Evolutionary conservation across 2,329 filamentous ascomycete species (phyloP), one percentile per base, ranked within the genome.

Genomic region (Trichophyton schoenleinii): DNA sequence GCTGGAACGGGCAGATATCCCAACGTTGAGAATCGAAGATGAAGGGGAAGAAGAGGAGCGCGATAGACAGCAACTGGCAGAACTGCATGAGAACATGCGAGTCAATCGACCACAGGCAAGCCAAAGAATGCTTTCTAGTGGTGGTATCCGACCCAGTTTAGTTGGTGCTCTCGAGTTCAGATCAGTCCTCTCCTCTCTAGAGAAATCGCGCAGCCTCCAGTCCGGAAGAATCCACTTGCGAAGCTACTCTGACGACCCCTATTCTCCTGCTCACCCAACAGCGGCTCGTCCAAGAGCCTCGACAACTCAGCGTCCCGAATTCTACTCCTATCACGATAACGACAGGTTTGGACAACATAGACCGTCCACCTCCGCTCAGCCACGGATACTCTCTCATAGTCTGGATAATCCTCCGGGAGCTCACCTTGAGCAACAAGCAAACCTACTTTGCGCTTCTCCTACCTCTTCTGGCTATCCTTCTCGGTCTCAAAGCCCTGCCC

Each of bases 131-230:
- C 90, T 81, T 55, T 84, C 89, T 1, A 82, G 91, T 63, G 92
- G 86, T 5, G 88, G 91, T 0, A 96, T 99, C 64, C 83, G 94
- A 49, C 92, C 94, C 1, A 97, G 94, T 77, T 78, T 99, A 55
- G 87, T 99, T 2, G 94, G 94, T 49, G 94, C 89, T 7, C 79
- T 99, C 62, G 94, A 99, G 74, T 99, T 99, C 68, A 83, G 91
- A 67, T 92, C 92, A 1, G 87, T 96, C 2, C 78, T 99, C 53
- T 87, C 89, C n/a, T 91, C 91, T 2, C 76, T 99, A 61, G 86
- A 95, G 68, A 88, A 86, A 65, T 88, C 90, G 61, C 84, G 88
- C 69, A 94, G 89, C 65, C 83, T 88, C 28, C 84, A 86, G 67
- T 81, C 87, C 18, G 82, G 85, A 49, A 82, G 85, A 1, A 85